Conservation (phyloP, 768 basidiomycete species). For the Amanita muscaria region DNA sequence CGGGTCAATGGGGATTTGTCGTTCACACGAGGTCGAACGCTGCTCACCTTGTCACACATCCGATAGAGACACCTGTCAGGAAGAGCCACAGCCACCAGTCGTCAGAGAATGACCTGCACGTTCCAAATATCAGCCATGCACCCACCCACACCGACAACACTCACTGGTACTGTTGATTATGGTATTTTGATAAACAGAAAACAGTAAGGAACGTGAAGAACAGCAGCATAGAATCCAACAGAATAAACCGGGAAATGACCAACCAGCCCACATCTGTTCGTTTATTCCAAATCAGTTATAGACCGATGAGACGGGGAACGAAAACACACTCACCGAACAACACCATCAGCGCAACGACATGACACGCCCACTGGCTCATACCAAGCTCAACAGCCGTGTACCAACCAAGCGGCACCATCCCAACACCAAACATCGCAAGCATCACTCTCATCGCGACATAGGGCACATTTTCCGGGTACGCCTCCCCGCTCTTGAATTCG, state of each 20-base stretch:
- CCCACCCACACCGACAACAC: slow-evolving; percentile 19
- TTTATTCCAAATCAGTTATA: neutral
- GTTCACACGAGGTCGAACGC: slow-evolving; percentile 8
- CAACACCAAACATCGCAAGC: slow-evolving; percentile 89
- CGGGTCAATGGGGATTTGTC: neutral
- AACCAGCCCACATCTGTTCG: slow-evolving; percentile 90
- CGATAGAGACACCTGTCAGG: slow-evolving; percentile 92
- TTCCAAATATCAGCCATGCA: slow-evolving; percentile 5
- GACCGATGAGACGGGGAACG: neutral
- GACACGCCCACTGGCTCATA: slow-evolving; percentile 82
- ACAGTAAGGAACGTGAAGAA: slow-evolving; percentile 98
- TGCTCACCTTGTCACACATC: slow-evolving; percentile 79
- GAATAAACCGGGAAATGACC: slow-evolving; percentile 93
- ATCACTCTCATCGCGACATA: slow-evolving; percentile 94
- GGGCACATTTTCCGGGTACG: slow-evolving; percentile 78
- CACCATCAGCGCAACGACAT: slow-evolving; percentile 91
- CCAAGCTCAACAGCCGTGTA: slow-evolving; percentile 92
- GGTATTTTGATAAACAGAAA: slow-evolving; percentile 91
- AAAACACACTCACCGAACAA: slow-evolving; percentile 57
- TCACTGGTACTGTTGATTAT: slow-evolving; percentile 92
- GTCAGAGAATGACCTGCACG: slow-evolving; percentile 73
- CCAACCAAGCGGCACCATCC: slow-evolving; percentile 94
- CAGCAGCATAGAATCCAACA: slow-evolving; percentile 96
- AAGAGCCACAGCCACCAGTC: slow-evolving; percentile 98
- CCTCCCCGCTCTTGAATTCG: slow-evolving; percentile 89